Conservation (phyloP, 805 yeast species). For the Debaryomyces hansenii region DNA sequence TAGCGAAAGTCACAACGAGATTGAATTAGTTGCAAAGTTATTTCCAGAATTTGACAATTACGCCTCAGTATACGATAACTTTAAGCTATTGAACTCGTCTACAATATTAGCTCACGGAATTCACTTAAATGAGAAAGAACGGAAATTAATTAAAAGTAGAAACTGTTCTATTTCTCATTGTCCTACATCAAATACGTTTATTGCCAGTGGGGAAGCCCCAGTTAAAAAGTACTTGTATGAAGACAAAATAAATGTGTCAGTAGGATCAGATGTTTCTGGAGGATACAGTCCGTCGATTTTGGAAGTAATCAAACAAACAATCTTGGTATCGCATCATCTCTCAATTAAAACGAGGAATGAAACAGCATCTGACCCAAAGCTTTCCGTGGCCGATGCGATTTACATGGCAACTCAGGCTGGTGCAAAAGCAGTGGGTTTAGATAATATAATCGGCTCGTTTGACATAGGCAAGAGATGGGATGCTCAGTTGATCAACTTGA, state of each 20-base stretch:
- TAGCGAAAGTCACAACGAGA: conserved; percentile 77
- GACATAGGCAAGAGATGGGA: conserved; percentile 80
- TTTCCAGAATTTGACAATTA: conserved; percentile 74
- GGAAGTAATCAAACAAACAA: conserved; percentile 31
- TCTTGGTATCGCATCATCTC: conserved; percentile 42
- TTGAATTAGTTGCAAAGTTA: conserved; percentile 65
- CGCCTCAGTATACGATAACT: conserved; percentile 73
- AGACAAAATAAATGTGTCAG: conserved; percentile 68
- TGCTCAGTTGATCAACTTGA: conserved; percentile 72
- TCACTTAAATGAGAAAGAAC: conserved; percentile 68
- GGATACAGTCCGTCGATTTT: conserved; percentile 43
- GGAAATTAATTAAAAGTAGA: conserved; percentile 50
- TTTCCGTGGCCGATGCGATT: conserved; percentile 69
- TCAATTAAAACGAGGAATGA: conserved; percentile 38
- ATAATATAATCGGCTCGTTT: conserved; percentile 64
- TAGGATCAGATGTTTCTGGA: conserved; percentile 49
- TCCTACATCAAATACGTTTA: conserved; percentile 85
- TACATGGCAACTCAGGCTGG: conserved; percentile 90
- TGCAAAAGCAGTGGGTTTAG: conserved; percentile 69
- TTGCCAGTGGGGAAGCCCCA: conserved; percentile 89
- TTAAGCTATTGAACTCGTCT: conserved; percentile 55
- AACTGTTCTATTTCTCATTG: conserved; percentile 85
- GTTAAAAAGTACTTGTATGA: conserved; percentile 63
- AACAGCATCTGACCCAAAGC: conserved; percentile 36
- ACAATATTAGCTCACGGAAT: conserved; percentile 91